Evolutionary conservation across 306 rosid genomes (phyloP).

Genomic region (Inga laurina): DNA sequence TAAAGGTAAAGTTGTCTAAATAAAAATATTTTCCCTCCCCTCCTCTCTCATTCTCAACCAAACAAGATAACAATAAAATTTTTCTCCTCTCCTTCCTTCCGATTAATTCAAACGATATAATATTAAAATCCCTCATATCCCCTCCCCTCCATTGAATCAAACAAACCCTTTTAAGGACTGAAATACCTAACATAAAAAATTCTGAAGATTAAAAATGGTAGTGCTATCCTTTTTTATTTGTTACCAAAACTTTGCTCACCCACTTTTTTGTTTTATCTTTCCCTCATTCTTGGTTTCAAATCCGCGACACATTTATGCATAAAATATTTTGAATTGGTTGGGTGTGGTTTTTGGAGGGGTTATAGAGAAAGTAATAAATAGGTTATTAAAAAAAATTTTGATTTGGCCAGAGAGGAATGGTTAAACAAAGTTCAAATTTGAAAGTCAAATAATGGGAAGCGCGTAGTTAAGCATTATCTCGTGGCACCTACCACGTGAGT

Average conservation of each 20-base stretch:
- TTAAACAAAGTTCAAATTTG: background rate
- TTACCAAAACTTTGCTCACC: background rate
- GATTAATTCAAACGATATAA: no score
- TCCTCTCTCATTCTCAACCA: no score
- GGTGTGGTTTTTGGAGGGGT: background rate
- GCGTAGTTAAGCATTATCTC: background rate
- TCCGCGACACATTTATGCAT: background rate
- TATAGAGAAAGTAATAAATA: background rate
- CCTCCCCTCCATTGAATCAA: no score
- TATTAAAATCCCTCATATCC: no score
- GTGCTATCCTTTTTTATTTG: background rate
- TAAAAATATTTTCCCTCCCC: no score
- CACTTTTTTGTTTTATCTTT: background rate
- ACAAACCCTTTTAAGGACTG: background rate
- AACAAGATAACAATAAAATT: no score
- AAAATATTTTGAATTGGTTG: background rate
- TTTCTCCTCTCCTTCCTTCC: no score
- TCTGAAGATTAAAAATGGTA: background rate
- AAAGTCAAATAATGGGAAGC: background rate
- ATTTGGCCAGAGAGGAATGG: background rate
- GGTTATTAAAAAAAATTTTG: no score
- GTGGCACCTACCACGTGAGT: background rate
- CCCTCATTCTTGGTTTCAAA: background rate
- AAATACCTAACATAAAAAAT: background rate
- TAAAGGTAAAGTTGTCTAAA: no score